A percentile compares a stretch with the other conserved stretches of the same genome.
Conservation (phyloP, 2,329 filamentous ascomycete species). For the Hymenoscyphus repandus region DNA sequence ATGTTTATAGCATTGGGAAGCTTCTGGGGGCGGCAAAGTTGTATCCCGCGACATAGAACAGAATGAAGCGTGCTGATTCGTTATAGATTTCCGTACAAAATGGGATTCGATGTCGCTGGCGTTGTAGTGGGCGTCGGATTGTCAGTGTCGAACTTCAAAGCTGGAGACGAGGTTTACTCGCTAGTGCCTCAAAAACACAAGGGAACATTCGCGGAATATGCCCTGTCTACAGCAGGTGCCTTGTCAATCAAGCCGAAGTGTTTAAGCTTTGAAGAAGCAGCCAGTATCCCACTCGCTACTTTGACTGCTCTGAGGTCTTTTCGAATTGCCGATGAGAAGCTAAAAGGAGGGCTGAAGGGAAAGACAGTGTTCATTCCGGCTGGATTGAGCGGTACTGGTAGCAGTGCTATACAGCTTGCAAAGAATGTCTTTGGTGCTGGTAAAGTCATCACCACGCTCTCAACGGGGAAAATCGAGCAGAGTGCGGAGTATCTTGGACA, state of each 20-base stretch:
- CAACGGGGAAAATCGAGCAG: conserved; percentile 36
- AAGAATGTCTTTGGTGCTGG: conserved; percentile 40
- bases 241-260: conserved; percentile 36
- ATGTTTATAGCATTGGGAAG: conserved; percentile 5
- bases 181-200: conserved; percentile 30
- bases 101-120: conserved; percentile 40
- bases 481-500: conserved; percentile 35
- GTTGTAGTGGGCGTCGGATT: conserved; percentile 34
- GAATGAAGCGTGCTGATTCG: neutral
- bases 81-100: conserved; percentile 37
- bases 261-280: conserved; percentile 36
- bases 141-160: conserved; percentile 32
- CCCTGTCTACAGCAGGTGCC: conserved; percentile 25
- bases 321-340: conserved; percentile 24
- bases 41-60: no score
- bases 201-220: conserved; percentile 30
- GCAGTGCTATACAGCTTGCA: conserved; percentile 38
- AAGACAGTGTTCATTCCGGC: conserved; percentile 37
- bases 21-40: neutral
- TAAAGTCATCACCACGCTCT: conserved; percentile 42
- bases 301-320: conserved; percentile 37
- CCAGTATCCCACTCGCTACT: conserved; percentile 36
- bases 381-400: conserved; percentile 35
- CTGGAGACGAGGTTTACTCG: conserved; percentile 36
- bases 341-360: conserved; percentile 32